Evolutionary conservation across 257 asterid species (phyloP).

Genomic region (Nemophila menziesii): DNA sequence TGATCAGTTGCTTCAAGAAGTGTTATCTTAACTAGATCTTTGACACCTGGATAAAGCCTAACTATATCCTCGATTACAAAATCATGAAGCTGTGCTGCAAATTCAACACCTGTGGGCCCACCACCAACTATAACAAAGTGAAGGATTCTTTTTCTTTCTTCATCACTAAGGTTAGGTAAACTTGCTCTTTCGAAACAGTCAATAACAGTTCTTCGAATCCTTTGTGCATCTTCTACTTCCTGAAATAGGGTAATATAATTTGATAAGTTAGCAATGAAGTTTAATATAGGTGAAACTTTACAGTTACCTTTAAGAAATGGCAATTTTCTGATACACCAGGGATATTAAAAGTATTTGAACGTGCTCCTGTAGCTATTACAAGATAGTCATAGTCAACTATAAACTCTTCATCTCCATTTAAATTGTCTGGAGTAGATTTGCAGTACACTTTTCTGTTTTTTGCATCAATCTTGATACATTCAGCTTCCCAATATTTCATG

Average conservation of each 20-base stretch:
- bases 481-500: slow-evolving; percentile 79
- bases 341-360: slow-evolving; percentile 81
- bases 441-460: slow-evolving; percentile 81
- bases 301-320: slow-evolving; percentile 70
- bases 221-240: slow-evolving; percentile 99
- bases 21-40: slow-evolving; percentile 68
- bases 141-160: slow-evolving; percentile 75
- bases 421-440: slow-evolving; percentile 38
- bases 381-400: slow-evolving; percentile 90
- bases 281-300: not conserved
- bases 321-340: slow-evolving; percentile 96
- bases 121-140: slow-evolving; percentile 98
- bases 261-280: not conserved
- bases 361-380: slow-evolving; percentile 77
- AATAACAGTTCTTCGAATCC: slow-evolving; percentile 66
- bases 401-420: slow-evolving; percentile 59
- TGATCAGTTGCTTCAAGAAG: slow-evolving; percentile 94
- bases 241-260: slow-evolving; percentile 14
- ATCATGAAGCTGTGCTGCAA: slow-evolving; percentile 91
- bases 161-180: slow-evolving; percentile 66
- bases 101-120: slow-evolving; percentile 85
- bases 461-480: slow-evolving; percentile 61
- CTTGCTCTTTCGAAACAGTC: slow-evolving; percentile 90
- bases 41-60: slow-evolving; percentile 62
- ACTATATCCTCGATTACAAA: slow-evolving; percentile 71